Base-by-base conservation (phyloP, 768 basidiomycete species). In the Trichaptum fuscoviolaceum region DNA sequence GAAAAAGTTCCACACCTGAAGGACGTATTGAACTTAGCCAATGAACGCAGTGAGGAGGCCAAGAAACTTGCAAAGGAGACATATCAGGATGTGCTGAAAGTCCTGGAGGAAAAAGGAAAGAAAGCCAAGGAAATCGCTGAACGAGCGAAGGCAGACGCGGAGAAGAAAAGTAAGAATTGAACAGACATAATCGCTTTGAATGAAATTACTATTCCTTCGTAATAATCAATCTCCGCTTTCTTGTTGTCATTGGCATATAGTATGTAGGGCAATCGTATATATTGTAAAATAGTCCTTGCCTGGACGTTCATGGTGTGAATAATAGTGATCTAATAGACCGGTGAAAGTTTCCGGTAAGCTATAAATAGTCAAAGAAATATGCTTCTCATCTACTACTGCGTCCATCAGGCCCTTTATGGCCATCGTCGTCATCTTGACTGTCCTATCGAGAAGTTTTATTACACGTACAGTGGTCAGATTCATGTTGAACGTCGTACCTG, bases 1-100 rank as follows among this genome's bases (percentile, higher is more conserved):
- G 42, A 52, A 66, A 70, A 72, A 59, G 36, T 71, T 24, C 73
- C 74, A 10, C 67, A 74, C 64, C 66, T 73, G 68, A 68, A 71
- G 64, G 71, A 69, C 2, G 69, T 73, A 12, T 63, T 71, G 23
- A 63, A 74, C 65, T 58, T 75, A 8, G 68, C 73, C 59, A 68
- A 71, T 69, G 65, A 72, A 42, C 67, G 65, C 20, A 63, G 74
- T 18, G 72, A 74, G 27, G 74, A 77, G 25, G 74, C 76, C 42
- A 72, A 73, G 69, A 70, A 75, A 58, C 64, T 77, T 3, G 74
- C 73, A 27, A 63, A 72, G 67, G 75, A 76, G 70, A 75, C 76
- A n/a, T 75, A 71, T 65, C 68, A 71, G 7, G 75, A 73, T 15
- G 64, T 77, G 27, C 20, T 73, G 66, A 66, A 73, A 65, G 73